phyloP scores from a whole-genome alignment of 768 basidiomycete genomes.

The Cystofilobasidium ferigula region DNA sequence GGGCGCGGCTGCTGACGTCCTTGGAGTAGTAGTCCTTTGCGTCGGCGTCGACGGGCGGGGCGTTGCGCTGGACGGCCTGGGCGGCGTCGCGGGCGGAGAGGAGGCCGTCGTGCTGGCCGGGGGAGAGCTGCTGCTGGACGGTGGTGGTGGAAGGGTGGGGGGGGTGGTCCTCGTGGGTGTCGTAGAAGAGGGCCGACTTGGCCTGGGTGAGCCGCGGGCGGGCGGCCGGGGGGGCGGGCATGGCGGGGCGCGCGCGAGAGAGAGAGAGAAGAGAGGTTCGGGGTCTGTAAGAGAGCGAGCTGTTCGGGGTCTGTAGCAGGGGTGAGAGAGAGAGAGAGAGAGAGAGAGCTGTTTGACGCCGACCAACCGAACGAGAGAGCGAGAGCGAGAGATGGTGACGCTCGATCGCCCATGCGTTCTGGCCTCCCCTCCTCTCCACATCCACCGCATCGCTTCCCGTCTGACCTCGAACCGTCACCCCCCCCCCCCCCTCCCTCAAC shows the following conservation, averaged over 20 bases:
- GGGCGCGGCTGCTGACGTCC: constrained; percentile 65
- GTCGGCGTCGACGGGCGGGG: constrained; percentile 49
- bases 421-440: no score
- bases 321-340: background rate
- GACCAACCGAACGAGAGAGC: no score
- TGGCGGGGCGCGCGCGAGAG: no score
- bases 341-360: no score
- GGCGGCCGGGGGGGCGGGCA: no score
- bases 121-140: background rate
- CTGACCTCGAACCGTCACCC: no score
- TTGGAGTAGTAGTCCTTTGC: constrained; percentile 71
- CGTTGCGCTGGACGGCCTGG: background rate
- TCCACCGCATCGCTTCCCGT: no score
- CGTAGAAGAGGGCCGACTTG: constrained; percentile 37
- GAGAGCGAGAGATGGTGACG: background rate
- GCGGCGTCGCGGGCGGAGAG: background rate
- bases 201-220: constrained; percentile 33
- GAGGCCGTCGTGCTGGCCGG: constrained; percentile 12
- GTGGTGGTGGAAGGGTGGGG: constrained; percentile 23
- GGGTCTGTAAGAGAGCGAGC: no score
- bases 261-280: no score
- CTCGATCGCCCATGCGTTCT: no score
- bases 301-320: background rate
- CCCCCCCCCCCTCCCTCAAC: no score
- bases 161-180: constrained; percentile 33